Conservation (phyloP, 2,329 filamentous ascomycete species). For the Ceratocystis diversiconidia region DNA sequence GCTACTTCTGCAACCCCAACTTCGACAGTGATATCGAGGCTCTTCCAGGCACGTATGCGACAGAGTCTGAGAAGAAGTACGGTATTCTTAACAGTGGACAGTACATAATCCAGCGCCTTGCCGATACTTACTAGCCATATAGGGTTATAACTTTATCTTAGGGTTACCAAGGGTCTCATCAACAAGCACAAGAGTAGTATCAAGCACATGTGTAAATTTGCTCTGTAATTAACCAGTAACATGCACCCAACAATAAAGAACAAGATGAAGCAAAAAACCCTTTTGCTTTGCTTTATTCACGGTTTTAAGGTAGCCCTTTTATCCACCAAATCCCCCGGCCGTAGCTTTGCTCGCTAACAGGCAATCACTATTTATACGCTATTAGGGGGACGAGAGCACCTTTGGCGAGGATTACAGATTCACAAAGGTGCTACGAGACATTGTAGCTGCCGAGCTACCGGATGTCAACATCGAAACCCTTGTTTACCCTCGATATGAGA, state of each 20-base stretch:
- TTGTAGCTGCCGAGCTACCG: conserved; percentile 51
- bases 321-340: conserved; percentile 8
- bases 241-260: background rate
- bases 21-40: conserved; percentile 62
- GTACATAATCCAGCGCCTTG: conserved; percentile 64
- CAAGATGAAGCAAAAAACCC: conserved; percentile 53
- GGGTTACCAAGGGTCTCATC: background rate
- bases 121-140: conserved; percentile 48
- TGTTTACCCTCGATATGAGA: conserved; percentile 72
- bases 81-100: conserved; percentile 61
- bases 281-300: conserved; percentile 73
- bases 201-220: background rate
- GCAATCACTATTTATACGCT: background rate
- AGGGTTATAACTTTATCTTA: background rate
- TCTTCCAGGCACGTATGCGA: conserved; percentile 59
- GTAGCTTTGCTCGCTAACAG: background rate
- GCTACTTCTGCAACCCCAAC: conserved; percentile 83
- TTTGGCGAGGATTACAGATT: conserved; percentile 54
- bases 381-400: conserved; percentile 59
- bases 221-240: background rate
- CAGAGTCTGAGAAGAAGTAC: conserved; percentile 62
- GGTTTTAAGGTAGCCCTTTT: conserved; percentile 55
- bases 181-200: background rate
- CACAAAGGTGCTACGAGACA: conserved; percentile 53
- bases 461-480: conserved; percentile 52